These are phyloP conservation scores for Fraxinus angustifolia DNA, from an alignment of 305 asterid genomes.

Conservation along the genomic window DNA sequence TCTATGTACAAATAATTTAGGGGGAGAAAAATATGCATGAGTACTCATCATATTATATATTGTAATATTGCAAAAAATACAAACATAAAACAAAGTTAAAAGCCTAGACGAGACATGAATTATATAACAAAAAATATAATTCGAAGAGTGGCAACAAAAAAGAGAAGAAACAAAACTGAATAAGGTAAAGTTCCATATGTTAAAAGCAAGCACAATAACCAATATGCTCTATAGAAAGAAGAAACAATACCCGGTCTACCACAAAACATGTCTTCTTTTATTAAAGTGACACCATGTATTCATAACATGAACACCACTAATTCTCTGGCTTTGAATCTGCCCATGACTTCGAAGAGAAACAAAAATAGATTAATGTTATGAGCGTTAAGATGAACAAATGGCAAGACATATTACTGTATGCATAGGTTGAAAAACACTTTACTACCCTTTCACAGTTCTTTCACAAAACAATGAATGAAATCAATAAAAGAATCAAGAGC, in stretches of 20 bases:
- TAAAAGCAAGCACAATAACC: slow-evolving; percentile 2
- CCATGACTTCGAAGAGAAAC: not conserved
- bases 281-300: not conserved
- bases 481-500: not conserved
- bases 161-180: not conserved
- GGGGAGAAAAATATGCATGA: not conserved
- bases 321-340: not conserved
- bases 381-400: not conserved
- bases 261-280: not conserved
- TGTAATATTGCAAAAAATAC: not conserved
- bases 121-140: not conserved
- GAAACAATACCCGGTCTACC: not conserved
- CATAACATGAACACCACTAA: not conserved
- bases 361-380: not conserved
- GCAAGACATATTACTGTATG: not conserved
- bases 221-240: not conserved
- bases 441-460: not conserved
- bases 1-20: not conserved
- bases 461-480: not conserved
- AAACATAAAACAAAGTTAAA: not conserved
- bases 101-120: not conserved
- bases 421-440: not conserved
- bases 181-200: not conserved
- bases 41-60: not conserved
- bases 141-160: not conserved